Evolutionary conservation across 805 yeast genomes (phyloP).

Genomic region (Clavispora carvajalis): DNA sequence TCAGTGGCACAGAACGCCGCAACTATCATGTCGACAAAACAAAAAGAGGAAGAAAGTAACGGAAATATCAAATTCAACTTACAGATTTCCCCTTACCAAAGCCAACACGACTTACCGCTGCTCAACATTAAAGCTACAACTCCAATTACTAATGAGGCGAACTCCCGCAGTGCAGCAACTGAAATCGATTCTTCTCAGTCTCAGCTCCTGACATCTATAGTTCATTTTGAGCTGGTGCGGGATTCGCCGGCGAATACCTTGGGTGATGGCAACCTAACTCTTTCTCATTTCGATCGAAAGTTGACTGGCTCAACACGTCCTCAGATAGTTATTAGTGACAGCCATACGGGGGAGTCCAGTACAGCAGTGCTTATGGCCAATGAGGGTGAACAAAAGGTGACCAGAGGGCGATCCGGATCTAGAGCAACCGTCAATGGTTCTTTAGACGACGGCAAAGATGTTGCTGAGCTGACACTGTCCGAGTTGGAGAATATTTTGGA

Average conservation of each 20-base stretch:
- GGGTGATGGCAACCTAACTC: conserved; percentile 44
- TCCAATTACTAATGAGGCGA: background rate
- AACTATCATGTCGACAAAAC: conserved; percentile 11
- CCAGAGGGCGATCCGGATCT: conserved; percentile 17
- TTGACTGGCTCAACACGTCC: background rate
- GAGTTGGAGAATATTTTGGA: conserved; percentile 9
- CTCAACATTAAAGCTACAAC: background rate
- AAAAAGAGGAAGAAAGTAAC: background rate
- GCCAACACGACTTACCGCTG: background rate
- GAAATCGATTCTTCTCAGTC: background rate
- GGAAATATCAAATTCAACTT: background rate
- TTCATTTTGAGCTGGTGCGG: conserved; percentile 44
- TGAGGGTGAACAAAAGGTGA: conserved; percentile 15
- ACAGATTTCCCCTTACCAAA: background rate
- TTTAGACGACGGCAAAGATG: conserved; percentile 8
- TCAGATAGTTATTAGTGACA: background rate
- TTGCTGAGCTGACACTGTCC: conserved; percentile 9
- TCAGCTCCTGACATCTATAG: conserved; percentile 20
- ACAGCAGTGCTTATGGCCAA: conserved; percentile 16
- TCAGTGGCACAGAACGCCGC: conserved; percentile 47
- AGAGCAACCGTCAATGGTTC: conserved; percentile 7
- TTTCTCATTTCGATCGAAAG: conserved; percentile 23
- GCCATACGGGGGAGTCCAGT: conserved; percentile 5
- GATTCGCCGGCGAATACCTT: conserved; percentile 43
- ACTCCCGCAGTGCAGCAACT: background rate